These are phyloP conservation scores for Buxus sempervirens DNA, from an alignment of 164 flowering plant genomes.

Conservation along the genomic window DNA sequence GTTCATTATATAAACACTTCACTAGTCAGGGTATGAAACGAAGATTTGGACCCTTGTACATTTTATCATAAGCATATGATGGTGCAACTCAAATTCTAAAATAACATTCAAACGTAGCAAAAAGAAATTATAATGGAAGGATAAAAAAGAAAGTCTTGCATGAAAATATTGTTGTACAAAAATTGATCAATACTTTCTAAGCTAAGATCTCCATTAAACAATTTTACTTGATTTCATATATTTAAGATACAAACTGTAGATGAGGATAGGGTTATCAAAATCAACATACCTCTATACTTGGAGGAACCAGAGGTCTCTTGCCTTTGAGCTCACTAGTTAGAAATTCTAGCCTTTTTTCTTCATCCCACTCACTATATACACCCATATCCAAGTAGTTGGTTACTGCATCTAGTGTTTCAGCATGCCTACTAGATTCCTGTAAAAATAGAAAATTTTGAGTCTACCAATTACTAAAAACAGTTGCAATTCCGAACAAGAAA, in stretches of 20 bases:
- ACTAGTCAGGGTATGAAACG: no score
- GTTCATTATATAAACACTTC: no score
- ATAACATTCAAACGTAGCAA: no score
- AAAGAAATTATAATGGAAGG: no score
- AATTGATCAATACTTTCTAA: background rate
- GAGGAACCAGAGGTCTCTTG: conserved; percentile 89
- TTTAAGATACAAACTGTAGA: background rate
- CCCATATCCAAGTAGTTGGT: conserved; percentile 90
- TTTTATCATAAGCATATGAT: no score
- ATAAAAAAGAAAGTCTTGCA: no score
- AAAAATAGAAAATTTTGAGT: conserved; percentile 10
- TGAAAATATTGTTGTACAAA: no score
- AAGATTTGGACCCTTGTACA: no score
- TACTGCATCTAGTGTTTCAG: conserved; percentile 88
- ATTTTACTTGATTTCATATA: background rate
- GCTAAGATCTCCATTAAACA: background rate
- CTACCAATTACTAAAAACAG: background rate
- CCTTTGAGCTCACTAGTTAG: conserved; percentile 81
- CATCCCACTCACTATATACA: conserved; percentile 91
- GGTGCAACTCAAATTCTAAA: no score
- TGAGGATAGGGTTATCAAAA: background rate
- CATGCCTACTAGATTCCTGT: conserved; percentile 92
- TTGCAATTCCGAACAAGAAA: conserved; percentile 6
- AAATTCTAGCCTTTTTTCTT: conserved; percentile 77
- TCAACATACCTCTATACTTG: conserved; percentile 58